A percentile compares a stretch with the other conserved stretches of the same genome.
Evolutionary conservation across 2,329 filamentous ascomycete species (phyloP).

Genomic region (Seiridium cupressi): DNA sequence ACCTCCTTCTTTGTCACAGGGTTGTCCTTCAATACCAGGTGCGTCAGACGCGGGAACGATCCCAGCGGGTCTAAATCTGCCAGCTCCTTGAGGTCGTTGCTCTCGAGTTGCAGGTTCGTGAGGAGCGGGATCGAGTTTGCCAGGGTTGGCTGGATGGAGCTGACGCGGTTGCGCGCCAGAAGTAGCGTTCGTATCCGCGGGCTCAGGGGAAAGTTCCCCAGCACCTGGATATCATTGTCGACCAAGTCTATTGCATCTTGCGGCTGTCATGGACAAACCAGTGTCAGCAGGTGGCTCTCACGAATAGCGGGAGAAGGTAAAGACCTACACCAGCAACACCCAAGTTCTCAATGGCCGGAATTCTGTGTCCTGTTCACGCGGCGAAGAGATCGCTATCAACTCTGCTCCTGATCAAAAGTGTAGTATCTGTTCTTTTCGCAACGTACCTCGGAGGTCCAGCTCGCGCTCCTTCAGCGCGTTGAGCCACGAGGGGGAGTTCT

Average conservation of each 20-base stretch:
- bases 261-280: constrained; percentile 51
- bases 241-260: constrained; percentile 98
- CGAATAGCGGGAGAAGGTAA: neutral
- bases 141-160: constrained; percentile 74
- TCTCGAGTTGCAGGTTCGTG: constrained; percentile 75
- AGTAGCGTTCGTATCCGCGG: constrained; percentile 86
- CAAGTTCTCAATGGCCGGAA: constrained; percentile 95
- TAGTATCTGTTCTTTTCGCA: constrained; percentile 96
- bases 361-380: constrained; percentile 84
- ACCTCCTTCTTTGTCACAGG: constrained; percentile 93
- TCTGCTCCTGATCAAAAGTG: constrained; percentile 67
- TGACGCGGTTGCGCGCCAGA: constrained; percentile 84
- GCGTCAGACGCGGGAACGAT: constrained; percentile 67
- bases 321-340: constrained; percentile 83
- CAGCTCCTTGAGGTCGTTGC: constrained; percentile 80
- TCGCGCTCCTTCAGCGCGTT: constrained; percentile 98
- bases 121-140: constrained; percentile 78
- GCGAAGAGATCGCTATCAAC: constrained; percentile 73
- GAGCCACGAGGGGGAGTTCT: constrained; percentile 93
- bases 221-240: constrained; percentile 90
- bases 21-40: constrained; percentile 81
- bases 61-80: constrained; percentile 82
- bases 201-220: constrained; percentile 90
- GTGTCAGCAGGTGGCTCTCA: neutral
- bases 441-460: constrained; percentile 98